phyloP scores from a whole-genome alignment of 441 rosid genomes.

The Adansonia grandidieri region DNA sequence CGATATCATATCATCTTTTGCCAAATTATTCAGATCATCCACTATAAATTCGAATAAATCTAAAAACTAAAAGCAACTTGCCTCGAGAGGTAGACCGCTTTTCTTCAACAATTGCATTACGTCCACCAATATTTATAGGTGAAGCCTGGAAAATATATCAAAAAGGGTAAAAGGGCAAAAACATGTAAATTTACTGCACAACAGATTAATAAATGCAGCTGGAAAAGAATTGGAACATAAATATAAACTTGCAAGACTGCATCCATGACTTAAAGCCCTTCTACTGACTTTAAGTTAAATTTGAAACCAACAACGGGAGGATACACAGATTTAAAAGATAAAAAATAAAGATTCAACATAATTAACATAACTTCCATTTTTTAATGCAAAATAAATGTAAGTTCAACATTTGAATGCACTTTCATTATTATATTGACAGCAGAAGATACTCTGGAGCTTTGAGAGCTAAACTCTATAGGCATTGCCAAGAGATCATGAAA shows the following conservation, averaged over 20 bases:
- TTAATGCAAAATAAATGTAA: not conserved
- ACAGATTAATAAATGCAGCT: conserved; percentile 16
- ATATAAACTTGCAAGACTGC: not conserved
- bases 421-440: not conserved
- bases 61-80: conserved; percentile 42
- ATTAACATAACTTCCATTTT: not conserved
- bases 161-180: not conserved
- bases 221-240: not conserved
- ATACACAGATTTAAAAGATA: not conserved
- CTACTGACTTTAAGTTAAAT: too few species aligned
- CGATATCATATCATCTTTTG: not conserved
- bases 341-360: not conserved
- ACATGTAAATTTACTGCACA: not conserved
- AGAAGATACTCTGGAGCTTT: not conserved
- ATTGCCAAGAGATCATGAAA: not conserved
- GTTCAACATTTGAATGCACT: not conserved
- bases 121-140: conserved; percentile 73
- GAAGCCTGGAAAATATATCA: conserved; percentile 67
- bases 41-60: not conserved
- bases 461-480: not conserved
- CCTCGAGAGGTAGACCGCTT: conserved; percentile 92
- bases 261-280: too few species aligned
- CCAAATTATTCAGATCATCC: not conserved
- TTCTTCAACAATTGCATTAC: conserved; percentile 73
- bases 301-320: not conserved